phyloP scores from a whole-genome alignment of 495 filamentous ascomycete species.

The Talaromyces thailandensis region DNA sequence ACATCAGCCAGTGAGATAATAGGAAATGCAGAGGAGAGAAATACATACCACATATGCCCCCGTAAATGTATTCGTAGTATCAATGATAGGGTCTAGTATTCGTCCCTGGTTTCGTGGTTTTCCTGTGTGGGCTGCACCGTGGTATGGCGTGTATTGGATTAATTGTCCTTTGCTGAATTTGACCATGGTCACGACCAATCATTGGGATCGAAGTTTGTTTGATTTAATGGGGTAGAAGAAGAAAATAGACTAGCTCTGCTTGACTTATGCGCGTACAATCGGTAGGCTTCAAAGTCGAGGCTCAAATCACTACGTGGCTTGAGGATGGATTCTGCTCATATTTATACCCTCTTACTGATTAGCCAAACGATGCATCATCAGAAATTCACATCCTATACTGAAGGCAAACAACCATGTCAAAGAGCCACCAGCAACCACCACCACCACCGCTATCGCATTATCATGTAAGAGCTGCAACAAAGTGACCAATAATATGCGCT shows the following conservation, averaged over 20 bases:
- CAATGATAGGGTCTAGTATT: conserved; percentile 4
- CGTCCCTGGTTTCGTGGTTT: not conserved
- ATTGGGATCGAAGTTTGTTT: not conserved
- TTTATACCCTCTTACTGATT: not conserved
- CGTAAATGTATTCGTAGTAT: conserved; percentile 6
- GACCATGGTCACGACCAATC: not conserved
- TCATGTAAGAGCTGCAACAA: not conserved
- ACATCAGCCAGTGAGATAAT: not conserved
- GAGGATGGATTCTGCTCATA: not conserved
- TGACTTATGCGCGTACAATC: not conserved
- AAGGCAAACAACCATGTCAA: not conserved
- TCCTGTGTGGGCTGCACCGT: not conserved
- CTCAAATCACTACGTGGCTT: not conserved
- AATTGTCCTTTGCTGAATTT: conserved; percentile 5
- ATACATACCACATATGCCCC: conserved; percentile 5
- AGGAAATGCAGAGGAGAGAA: not conserved
- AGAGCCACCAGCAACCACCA: conserved; percentile 1
- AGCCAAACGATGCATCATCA: not conserved
- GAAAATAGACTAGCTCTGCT: not conserved
- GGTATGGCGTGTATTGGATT: not conserved
- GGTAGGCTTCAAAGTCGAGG: not conserved
- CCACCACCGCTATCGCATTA: not conserved
- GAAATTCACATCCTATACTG: not conserved
- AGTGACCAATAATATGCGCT: not conserved
- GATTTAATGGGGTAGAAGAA: not conserved